Evolutionary conservation across 2,329 filamentous ascomycete species (phyloP), one percentile per base, ranked within the genome.

Genomic region (Fusarium sp.): DNA sequence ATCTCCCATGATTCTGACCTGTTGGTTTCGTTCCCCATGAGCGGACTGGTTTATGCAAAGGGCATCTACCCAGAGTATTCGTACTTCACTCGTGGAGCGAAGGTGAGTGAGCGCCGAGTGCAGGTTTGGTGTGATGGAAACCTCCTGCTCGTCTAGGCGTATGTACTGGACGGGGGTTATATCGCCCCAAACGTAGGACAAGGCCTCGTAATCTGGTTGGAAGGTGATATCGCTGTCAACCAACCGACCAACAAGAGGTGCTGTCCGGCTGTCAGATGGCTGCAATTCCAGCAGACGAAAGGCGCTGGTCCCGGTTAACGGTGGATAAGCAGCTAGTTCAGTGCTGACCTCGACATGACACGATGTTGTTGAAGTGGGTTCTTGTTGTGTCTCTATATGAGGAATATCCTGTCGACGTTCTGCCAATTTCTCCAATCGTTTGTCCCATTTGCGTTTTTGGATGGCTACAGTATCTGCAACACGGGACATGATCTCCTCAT

Each of bases 101-200:
- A 67, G 53, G 4, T 67, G 65, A 4, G 36, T 24, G 0, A 67
- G 44, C 11, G 65, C 65, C 0, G 54, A 65, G 6, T 69, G 40
- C 2, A 67, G 31, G 13, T 69, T 67, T 2, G 53, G 28, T 0
- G 59, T 65, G 21, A 67, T 67, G 0, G 52, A 14, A 1, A 40
- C 10, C 0, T 53, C 40, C 3, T 26, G 28, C 2, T 28, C 64
- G 7, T 21, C 34, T 0, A 67, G 13, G 0, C 2, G 13, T 6
- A 67, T 68, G 5, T 53, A 31, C 3, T 3, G 46, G 15, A 5
- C 36, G 6, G 58, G 26, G 5, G 7, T n/a, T 0, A 14, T 28
- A 1, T 61, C 53, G 11, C 65, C 65, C 65, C 65, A 67, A 28
- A 69, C 65, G 2, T 67, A 69, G 2, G 65, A 67, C 0, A 67